Evolutionary conservation across 2,329 filamentous ascomycete genomes (phyloP), one percentile per base, ranked within the genome.

Genomic region (Alternaria postmessia): DNA sequence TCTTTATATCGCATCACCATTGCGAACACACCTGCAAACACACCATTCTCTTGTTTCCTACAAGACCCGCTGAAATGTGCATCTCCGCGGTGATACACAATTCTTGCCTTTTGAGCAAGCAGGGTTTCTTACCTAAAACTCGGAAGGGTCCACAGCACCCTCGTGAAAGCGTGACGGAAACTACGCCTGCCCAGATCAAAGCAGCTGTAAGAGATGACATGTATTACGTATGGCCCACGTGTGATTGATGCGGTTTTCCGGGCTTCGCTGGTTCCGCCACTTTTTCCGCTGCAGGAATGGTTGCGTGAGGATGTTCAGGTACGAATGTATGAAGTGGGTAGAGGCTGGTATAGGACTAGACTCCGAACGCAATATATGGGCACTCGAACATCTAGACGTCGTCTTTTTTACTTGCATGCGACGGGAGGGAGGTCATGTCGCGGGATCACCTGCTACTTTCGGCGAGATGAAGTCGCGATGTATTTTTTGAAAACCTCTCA

Each of bases 31-130:
- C 11, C 24, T 34, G 12, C 26, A 4, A 42, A 16, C 30, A 47
- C 42, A 30, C 38, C 41, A 52, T 1, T 18, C 20, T 24, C 46
- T 6, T 22, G n/a, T 14, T 46, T 57, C 54, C 58, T 64, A 47
- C 51, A 56, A 43, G 8, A 20, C 30, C 51, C 60, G 51, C 54
- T 38, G 36, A 6, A 20, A 1, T 51, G 16, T 36, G 39, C 55
- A 61, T 61, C 59, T 59, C 59, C 59, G 59, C 59, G 59, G 59
- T 52, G 28, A 41, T 46, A 42, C 32, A 49, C 16, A 20, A 14
- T 12, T 14, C 32, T 2, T 36, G 5, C 12, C 32, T 36, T 39
- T 11, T 30, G 11, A 16, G 39, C 2, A 22, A 41, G 18, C 46
- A 20, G 24, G 46, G 46, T 34, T 36, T 20, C 20, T 34, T 36